Percentiles rank a stretch among this genome's conserved stretches.
Conservation (phyloP, 495 filamentous ascomycete genomes). For the Poronia punctata region DNA sequence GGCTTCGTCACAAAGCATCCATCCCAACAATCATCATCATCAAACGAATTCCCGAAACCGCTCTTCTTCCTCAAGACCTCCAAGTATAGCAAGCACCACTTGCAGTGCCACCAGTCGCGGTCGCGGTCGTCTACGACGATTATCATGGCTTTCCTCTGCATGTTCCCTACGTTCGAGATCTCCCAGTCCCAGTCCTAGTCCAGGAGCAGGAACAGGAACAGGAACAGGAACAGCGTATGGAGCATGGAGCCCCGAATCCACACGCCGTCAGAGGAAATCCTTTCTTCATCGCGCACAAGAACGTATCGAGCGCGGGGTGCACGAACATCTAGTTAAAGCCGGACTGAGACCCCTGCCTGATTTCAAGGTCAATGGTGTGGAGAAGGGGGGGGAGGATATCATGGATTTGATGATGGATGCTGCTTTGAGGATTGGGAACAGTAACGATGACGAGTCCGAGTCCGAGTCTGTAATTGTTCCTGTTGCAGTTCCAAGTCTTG, state of each 20-base stretch:
- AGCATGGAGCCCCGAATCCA: slow-evolving; percentile 4
- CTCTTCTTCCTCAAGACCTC: too few species aligned
- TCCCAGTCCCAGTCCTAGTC: background rate
- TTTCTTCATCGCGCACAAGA: slow-evolving; percentile 9
- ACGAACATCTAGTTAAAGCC: slow-evolving; percentile 5
- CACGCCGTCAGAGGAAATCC: slow-evolving; percentile 5
- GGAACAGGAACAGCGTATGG: slow-evolving; percentile 12
- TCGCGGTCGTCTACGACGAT: background rate
- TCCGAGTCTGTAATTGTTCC: too few species aligned
- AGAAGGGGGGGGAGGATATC: background rate
- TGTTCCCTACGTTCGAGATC: background rate
- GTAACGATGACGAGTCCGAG: too few species aligned
- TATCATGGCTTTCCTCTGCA: background rate
- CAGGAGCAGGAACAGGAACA: too few species aligned
- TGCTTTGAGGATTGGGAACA: too few species aligned
- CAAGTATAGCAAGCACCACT: too few species aligned
- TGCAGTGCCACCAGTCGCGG: too few species aligned
- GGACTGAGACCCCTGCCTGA: slow-evolving; percentile 2
- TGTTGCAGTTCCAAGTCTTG: too few species aligned
- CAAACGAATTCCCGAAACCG: too few species aligned
- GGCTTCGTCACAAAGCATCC: too few species aligned
- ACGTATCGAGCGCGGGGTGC: background rate
- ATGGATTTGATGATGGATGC: background rate
- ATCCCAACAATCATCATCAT: too few species aligned
- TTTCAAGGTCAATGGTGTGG: slow-evolving; percentile 15